A percentile compares a stretch with the other conserved stretches of the same genome.
These are phyloP conservation scores for Ilex paraguariensis DNA, from an alignment of 305 asterid genomes.

Conservation along the genomic window DNA sequence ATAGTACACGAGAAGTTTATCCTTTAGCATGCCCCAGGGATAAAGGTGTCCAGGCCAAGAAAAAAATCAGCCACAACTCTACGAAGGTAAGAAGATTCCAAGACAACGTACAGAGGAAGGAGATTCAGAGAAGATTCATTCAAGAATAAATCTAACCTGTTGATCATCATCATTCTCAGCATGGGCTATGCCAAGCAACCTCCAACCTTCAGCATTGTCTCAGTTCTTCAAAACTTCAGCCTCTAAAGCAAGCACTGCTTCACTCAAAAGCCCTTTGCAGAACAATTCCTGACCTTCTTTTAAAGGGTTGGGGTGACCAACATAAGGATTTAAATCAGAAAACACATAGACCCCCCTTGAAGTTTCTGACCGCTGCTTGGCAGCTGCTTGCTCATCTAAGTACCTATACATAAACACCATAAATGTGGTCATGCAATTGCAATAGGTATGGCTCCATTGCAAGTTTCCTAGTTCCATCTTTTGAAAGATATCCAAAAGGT, in stretches of 20 bases:
- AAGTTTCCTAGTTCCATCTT: too few species aligned
- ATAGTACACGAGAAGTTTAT: too few species aligned
- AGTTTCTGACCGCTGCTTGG: slow-evolving; percentile 55
- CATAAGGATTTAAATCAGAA: slow-evolving; percentile 96
- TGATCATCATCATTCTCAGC: slow-evolving; percentile 99
- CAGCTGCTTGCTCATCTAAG: slow-evolving; percentile 60
- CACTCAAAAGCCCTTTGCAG: slow-evolving; percentile 97
- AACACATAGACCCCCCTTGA: slow-evolving; percentile 86
- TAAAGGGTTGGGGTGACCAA: slow-evolving; percentile 96
- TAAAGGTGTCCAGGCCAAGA: too few species aligned
- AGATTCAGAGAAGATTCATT: background rate
- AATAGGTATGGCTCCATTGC: too few species aligned
- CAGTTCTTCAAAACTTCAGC: slow-evolving; percentile 99
- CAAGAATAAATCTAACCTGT: slow-evolving; percentile 49
- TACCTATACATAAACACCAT: slow-evolving; percentile 28
- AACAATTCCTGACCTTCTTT: slow-evolving; percentile 98
- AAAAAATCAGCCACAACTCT: too few species aligned
- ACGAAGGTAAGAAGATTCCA: too few species aligned
- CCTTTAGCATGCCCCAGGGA: too few species aligned
- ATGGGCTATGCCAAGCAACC: slow-evolving; percentile 96
- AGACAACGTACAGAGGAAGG: too few species aligned
- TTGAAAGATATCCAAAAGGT: too few species aligned
- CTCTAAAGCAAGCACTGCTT: slow-evolving; percentile 99
- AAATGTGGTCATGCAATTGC: too few species aligned
- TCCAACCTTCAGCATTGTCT: slow-evolving; percentile 98